phyloP scores from a whole-genome alignment of 345 rosid genomes.

The Arabidopsis thaliana region DNA sequence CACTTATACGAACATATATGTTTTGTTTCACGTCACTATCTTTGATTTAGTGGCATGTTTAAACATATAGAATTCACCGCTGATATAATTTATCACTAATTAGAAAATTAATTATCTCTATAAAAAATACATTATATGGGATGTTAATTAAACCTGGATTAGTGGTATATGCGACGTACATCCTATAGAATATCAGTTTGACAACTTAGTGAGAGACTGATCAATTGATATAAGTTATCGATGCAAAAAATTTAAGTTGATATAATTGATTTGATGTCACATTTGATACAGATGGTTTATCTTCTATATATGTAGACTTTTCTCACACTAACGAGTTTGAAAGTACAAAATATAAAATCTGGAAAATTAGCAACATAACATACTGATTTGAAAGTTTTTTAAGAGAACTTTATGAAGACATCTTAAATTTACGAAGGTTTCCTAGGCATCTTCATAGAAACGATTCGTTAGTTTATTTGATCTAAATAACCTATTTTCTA shows the following conservation, averaged over 20 bases:
- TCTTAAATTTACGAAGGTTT: neutral
- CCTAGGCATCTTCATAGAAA: slow-evolving; percentile 5
- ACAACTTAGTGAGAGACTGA: slow-evolving; percentile 3
- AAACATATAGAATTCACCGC: neutral
- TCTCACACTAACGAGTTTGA: neutral
- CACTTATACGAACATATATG: slow-evolving; percentile 16
- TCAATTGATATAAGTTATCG: neutral
- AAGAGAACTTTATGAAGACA: neutral
- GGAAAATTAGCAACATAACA: neutral
- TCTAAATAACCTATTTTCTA: neutral
- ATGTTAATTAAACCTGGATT: neutral
- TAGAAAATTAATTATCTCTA: neutral
- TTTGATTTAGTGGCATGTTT: neutral
- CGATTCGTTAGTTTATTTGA: neutral
- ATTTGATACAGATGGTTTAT: neutral
- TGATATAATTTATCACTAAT: neutral
- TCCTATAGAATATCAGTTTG: slow-evolving; percentile 15
- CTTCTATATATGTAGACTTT: neutral
- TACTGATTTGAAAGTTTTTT: neutral
- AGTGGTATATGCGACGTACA: slow-evolving; percentile 25
- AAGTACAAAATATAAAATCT: neutral
- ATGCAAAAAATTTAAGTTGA: neutral
- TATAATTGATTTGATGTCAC: neutral
- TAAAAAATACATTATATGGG: neutral
- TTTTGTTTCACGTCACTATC: slow-evolving; percentile 2